Conservation (phyloP, 805 yeast genomes). For the Metschnikowia henanensis region DNA sequence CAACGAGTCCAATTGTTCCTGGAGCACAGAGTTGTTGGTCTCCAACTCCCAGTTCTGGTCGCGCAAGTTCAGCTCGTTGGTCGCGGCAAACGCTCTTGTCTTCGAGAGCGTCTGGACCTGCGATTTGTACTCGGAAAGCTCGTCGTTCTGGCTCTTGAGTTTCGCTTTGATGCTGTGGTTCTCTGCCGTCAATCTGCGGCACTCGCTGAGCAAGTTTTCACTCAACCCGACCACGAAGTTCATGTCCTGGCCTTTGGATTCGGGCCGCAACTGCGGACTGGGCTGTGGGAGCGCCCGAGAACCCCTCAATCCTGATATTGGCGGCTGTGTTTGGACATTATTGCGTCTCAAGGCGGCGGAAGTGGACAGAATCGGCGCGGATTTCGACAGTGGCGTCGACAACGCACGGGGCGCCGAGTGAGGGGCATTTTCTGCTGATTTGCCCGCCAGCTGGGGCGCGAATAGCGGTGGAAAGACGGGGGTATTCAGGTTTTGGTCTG, state of each 20-base stretch:
- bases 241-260: constrained; percentile 57
- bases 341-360: constrained; percentile 13
- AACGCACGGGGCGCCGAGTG: constrained; percentile 2
- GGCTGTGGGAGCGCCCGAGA: constrained; percentile 19
- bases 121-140: constrained; percentile 38
- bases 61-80: constrained; percentile 49
- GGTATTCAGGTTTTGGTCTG: neutral
- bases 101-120: constrained; percentile 36
- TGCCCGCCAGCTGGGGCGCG: constrained; percentile 1
- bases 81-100: constrained; percentile 33
- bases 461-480: neutral
- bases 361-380: constrained; percentile 7
- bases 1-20: constrained; percentile 43
- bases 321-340: constrained; percentile 5
- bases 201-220: constrained; percentile 68
- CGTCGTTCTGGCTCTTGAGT: constrained; percentile 44
- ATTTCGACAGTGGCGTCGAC: neutral
- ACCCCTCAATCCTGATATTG: constrained; percentile 15
- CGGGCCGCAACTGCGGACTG: constrained; percentile 40
- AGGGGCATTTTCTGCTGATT: neutral
- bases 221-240: constrained; percentile 72
- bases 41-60: constrained; percentile 71
- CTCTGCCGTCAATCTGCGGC: constrained; percentile 69
- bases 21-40: constrained; percentile 45
- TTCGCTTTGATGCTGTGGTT: constrained; percentile 47